phyloP scores from a whole-genome alignment of 1,284 basidiomycete genomes.

The Trichosporon asahii region DNA sequence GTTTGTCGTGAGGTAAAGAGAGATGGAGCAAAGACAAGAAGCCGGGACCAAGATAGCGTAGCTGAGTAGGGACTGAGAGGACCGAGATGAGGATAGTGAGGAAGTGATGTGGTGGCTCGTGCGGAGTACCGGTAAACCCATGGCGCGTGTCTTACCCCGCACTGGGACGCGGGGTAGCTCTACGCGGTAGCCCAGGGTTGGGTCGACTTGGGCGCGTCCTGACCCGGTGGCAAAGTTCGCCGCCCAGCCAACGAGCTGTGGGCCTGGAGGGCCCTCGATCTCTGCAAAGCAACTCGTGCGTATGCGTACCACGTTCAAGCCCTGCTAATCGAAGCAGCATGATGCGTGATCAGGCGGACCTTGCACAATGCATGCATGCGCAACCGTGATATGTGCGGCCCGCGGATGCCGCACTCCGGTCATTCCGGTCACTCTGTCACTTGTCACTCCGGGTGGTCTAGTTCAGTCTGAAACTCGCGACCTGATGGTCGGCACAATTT shows the following conservation, averaged over 20 bases:
- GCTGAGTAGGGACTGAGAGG: not conserved
- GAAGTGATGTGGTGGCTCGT: slow-evolving; percentile 3
- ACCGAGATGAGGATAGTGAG: not conserved
- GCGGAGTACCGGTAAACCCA: not conserved
- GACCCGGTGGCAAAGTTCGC: not conserved
- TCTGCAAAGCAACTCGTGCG: not conserved
- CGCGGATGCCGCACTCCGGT: not conserved
- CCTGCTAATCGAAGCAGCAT: not conserved
- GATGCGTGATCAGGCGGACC: not conserved
- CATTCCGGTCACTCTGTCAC: not conserved
- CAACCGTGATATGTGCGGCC: not conserved
- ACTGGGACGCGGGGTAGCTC: slow-evolving; percentile 1
- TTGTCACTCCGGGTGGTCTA: not conserved
- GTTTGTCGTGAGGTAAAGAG: not conserved
- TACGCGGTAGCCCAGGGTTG: not conserved
- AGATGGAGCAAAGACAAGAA: not conserved
- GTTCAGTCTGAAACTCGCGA: too few species aligned
- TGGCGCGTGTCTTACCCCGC: slow-evolving; percentile 10
- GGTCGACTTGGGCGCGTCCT: not conserved
- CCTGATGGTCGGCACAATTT: not conserved
- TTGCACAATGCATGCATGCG: not conserved
- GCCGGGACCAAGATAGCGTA: not conserved
- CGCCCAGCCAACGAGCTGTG: not conserved
- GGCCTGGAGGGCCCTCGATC: not conserved
- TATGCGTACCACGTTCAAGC: not conserved